phyloP scores from a whole-genome alignment of 208 protist species.

The Leishmania aethiopica region DNA sequence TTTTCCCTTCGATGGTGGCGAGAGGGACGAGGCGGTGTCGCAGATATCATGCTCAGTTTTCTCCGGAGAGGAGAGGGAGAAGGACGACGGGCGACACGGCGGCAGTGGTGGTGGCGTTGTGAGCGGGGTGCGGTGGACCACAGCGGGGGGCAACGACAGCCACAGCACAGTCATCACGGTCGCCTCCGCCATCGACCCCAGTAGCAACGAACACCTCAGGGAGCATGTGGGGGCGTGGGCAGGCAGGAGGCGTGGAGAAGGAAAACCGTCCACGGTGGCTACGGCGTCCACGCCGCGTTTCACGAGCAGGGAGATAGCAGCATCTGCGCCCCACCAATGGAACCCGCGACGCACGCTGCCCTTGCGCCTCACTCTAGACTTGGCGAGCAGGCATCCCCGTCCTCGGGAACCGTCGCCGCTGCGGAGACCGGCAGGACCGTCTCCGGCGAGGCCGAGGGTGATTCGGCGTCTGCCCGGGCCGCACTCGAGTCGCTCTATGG shows the following conservation, averaged over 20 bases:
- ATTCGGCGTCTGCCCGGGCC: not conserved
- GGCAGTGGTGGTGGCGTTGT: not conserved
- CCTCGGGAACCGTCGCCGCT: not conserved
- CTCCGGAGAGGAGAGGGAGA: not conserved
- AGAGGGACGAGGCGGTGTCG: not conserved
- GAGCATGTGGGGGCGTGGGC: not conserved
- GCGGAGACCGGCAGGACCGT: not conserved
- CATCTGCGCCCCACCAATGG: not conserved
- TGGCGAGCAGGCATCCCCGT: not conserved
- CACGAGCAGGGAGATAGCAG: not conserved
- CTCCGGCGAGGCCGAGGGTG: not conserved
- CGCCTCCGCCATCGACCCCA: not conserved
- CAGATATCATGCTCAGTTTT: not conserved
- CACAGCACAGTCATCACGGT: not conserved
- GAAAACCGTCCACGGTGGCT: not conserved
- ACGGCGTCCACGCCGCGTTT: not conserved
- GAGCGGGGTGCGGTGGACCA: not conserved
- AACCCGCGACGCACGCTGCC: not conserved
- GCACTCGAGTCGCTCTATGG: slow-evolving; percentile 41
- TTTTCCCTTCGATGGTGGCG: not conserved
- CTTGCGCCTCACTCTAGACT: not conserved
- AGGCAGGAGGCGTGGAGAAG: not conserved
- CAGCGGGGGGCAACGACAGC: not conserved
- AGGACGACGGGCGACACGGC: not conserved
- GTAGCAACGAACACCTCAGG: slow-evolving; percentile 8